Percentiles rank a stretch among this genome's conserved stretches.
phyloP scores from a whole-genome alignment of 805 yeast genomes.

The Wickerhamiella sergipiensis region DNA sequence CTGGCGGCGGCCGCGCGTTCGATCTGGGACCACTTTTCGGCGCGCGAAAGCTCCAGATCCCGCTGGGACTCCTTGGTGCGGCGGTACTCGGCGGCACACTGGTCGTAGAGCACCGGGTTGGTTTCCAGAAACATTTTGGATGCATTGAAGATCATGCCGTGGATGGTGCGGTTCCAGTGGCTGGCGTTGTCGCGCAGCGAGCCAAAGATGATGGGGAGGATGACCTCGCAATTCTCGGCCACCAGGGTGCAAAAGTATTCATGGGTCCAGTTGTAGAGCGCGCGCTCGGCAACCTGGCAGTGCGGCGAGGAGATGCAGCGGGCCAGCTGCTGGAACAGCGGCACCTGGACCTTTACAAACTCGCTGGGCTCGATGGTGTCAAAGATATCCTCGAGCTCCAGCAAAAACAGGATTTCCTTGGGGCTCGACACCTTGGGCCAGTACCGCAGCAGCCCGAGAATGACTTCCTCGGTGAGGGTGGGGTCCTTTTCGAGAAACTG shows the following conservation, averaged over 20 bases:
- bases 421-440: slow-evolving; percentile 97
- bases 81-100: slow-evolving; percentile 78
- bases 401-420: slow-evolving; percentile 88
- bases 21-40: slow-evolving; percentile 38
- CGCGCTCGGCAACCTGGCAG: slow-evolving; percentile 95
- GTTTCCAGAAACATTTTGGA: slow-evolving; percentile 85
- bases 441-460: slow-evolving; percentile 79
- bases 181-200: slow-evolving; percentile 69
- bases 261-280: slow-evolving; percentile 84
- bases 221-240: slow-evolving; percentile 78
- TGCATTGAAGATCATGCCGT: slow-evolving; percentile 80
- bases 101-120: slow-evolving; percentile 80
- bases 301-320: slow-evolving; percentile 90
- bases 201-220: slow-evolving; percentile 82
- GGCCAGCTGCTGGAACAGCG: slow-evolving; percentile 84
- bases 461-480: slow-evolving; percentile 82
- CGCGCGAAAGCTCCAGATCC: slow-evolving; percentile 40
- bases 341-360: slow-evolving; percentile 81
- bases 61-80: slow-evolving; percentile 65
- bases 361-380: slow-evolving; percentile 93
- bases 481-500: slow-evolving; percentile 96
- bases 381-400: slow-evolving; percentile 91
- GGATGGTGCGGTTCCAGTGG: slow-evolving; percentile 91
- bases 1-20: not conserved
- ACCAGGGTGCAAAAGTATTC: slow-evolving; percentile 84